A percentile compares a stretch with the other conserved stretches of the same genome.
These are phyloP conservation scores for Saccharomycopsis javanensis DNA, from an alignment of 805 yeast genomes.

Conservation along the genomic window DNA sequence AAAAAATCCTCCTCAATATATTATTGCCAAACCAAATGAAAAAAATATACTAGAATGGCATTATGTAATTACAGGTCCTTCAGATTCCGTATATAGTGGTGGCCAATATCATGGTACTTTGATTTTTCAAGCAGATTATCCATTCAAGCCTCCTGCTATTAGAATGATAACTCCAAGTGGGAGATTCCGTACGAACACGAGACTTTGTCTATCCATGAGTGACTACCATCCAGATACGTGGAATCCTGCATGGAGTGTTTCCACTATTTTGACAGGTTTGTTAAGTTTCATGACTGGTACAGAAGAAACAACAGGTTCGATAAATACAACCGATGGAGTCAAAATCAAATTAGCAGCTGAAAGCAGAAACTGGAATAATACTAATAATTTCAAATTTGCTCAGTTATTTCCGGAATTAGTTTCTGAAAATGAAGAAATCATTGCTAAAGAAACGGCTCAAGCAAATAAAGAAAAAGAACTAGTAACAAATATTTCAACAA, in stretches of 20 bases:
- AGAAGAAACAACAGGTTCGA: conserved; percentile 79
- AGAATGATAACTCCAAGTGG: conserved; percentile 88
- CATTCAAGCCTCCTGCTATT: conserved; percentile 86
- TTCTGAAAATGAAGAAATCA: conserved; percentile 25
- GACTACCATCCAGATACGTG: conserved; percentile 92
- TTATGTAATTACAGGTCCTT: conserved; percentile 85
- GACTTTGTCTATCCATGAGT: conserved; percentile 85
- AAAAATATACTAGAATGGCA: conserved; percentile 89
- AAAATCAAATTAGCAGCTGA: conserved; percentile 49
- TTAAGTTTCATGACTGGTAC: conserved; percentile 87
- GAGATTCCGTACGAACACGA: conserved; percentile 67
- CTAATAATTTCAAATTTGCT: conserved; percentile 46
- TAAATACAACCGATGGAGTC: conserved; percentile 49
- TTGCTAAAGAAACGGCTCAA: conserved; percentile 22
- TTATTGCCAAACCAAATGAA: conserved; percentile 80
- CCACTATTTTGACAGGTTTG: conserved; percentile 78
- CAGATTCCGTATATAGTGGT: conserved; percentile 72
- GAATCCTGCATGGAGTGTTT: conserved; percentile 96
- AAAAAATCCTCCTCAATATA: conserved; percentile 76
- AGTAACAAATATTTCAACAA: neutral
- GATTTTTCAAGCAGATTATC: conserved; percentile 75
- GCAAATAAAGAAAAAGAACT: conserved; percentile 1
- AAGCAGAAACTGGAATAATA: conserved; percentile 51
- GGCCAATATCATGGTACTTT: conserved; percentile 91
- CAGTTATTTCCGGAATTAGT: conserved; percentile 63